Percentiles rank a stretch among this genome's conserved stretches.
Evolutionary conservation across 352 stramenopile genomes (phyloP).

Genomic region (Phytophthora kernoviae): DNA sequence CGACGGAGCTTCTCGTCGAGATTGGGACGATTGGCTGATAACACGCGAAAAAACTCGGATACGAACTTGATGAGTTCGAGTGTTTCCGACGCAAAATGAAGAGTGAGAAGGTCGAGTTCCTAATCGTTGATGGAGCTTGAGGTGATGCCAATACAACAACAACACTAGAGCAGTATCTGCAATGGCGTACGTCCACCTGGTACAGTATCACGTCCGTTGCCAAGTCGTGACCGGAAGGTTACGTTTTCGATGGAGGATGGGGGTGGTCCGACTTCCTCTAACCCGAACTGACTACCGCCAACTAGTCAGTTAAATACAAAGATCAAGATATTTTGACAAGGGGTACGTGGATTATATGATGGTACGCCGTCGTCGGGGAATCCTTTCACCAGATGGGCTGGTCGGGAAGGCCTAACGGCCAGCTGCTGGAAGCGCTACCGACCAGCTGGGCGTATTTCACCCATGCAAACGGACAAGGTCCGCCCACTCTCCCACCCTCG

Average conservation of each 20-base stretch:
- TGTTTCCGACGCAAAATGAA: slow-evolving; percentile 29
- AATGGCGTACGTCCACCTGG: slow-evolving; percentile 14
- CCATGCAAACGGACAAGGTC: slow-evolving; percentile 25
- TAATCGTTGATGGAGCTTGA: background rate
- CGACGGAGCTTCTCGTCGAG: slow-evolving; percentile 14
- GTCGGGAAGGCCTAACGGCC: background rate
- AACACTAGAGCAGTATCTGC: slow-evolving; percentile 1
- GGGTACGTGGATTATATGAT: background rate
- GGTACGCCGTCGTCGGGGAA: background rate
- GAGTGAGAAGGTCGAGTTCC: slow-evolving; percentile 24
- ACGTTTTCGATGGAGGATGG: slow-evolving; percentile 6
- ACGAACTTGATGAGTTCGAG: too few species aligned
- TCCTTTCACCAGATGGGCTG: slow-evolving; percentile 6
- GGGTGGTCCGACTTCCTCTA: slow-evolving; percentile 32
- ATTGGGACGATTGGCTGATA: slow-evolving; percentile 17
- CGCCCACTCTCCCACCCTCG: slow-evolving; percentile 30
- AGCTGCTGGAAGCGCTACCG: slow-evolving; percentile 32
- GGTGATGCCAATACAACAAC: background rate
- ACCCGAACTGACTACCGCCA: slow-evolving; percentile 32
- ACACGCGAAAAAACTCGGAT: too few species aligned
- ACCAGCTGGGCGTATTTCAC: slow-evolving; percentile 33
- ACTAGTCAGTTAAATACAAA: slow-evolving; percentile 38
- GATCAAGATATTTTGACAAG: slow-evolving; percentile 6
- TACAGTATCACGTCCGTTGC: background rate
- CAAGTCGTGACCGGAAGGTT: slow-evolving; percentile 25